Evolutionary conservation across 495 filamentous ascomycete species (phyloP), one percentile per base, ranked within the genome.

Genomic region (Penicillium robsamsonii): DNA sequence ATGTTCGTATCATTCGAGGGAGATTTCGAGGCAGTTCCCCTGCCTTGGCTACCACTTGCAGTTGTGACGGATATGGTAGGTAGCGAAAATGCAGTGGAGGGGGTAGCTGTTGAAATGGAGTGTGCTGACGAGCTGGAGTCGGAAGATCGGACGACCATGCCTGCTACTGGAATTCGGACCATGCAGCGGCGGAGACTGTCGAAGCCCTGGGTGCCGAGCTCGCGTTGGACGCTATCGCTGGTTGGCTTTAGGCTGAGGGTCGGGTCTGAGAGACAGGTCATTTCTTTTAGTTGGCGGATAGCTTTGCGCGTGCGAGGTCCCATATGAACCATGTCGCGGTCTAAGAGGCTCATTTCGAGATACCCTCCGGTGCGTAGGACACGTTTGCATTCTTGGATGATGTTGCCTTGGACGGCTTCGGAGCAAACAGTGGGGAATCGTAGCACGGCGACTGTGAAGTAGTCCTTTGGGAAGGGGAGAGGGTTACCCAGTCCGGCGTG

Each of bases 341-440:
- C 90, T 10, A 96, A 78, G 58, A 96, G 78, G 51, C 87, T 87
- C 70, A 96, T 79, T 66, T 96, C 94, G 22, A 99, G 79, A 60
- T 92, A 92, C 3, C 94, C 94, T 10, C 91, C 92, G 1, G 93
- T 88, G 54, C 90, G 87, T 5, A 99, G 80, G 9, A 97, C 94
- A 4, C 94, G 87, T 62, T 91, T 92, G 63, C 90, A 90, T 73
- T 99, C 93, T 0, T 86, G 87, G 33, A 97, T 77, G 42, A 93
- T 84, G 60, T 90, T 87, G 56, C 85, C 82, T 67, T 91, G 91
- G n/a, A 88, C 79, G 0, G 74, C 60, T 55, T 95, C 90, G 0
- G 90, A 82, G 33, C 82, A 84, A 2, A 87, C 87, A 5, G 83
- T 72, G 0, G 93, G 93, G 63, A 99, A 97, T 37, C 94, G 91